A percentile compares a stretch with the other conserved stretches of the same genome.
Evolutionary conservation across 1,284 basidiomycete genomes (phyloP).

Genomic region (Moesziomyces parantarcticus): DNA sequence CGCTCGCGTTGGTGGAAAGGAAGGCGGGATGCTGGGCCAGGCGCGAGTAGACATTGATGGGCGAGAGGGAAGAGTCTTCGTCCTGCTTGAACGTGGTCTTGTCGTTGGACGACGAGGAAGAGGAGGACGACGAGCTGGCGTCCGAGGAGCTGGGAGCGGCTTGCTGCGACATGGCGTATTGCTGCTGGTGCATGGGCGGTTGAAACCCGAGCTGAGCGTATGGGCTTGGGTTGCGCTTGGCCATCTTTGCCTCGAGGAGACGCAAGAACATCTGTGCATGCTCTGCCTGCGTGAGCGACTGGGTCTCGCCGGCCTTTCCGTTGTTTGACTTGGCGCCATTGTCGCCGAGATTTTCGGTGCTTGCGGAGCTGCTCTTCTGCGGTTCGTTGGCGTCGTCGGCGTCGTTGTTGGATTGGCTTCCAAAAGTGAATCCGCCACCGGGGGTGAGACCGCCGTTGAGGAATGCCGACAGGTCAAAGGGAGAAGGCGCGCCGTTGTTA

Average conservation of each 20-base stretch:
- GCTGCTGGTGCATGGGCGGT: slow-evolving; percentile 46
- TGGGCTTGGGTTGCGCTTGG: slow-evolving; percentile 40
- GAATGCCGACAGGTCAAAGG: slow-evolving; percentile 60
- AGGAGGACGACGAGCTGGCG: slow-evolving; percentile 25
- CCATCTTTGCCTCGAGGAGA: slow-evolving; percentile 52
- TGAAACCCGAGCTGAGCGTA: slow-evolving; percentile 57
- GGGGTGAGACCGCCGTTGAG: slow-evolving; percentile 58
- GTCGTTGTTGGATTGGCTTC: slow-evolving; percentile 27
- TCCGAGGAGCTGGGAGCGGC: slow-evolving; percentile 29
- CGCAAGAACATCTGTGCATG: slow-evolving; percentile 55
- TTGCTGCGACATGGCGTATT: slow-evolving; percentile 16
- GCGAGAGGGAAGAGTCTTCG: slow-evolving; percentile 42
- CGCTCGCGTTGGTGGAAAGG: slow-evolving; percentile 50
- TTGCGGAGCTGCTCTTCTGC: slow-evolving; percentile 15
- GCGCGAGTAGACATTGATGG: slow-evolving; percentile 57
- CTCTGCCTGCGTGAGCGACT: slow-evolving; percentile 41
- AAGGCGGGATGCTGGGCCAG: slow-evolving; percentile 60
- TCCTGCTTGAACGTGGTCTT: slow-evolving; percentile 15
- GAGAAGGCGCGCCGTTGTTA: slow-evolving; percentile 43
- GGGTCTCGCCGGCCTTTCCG: slow-evolving; percentile 17
- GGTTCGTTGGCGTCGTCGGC: slow-evolving; percentile 7
- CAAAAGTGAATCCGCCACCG: slow-evolving; percentile 42
- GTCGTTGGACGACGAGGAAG: slow-evolving; percentile 12
- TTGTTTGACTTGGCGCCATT: slow-evolving; percentile 23
- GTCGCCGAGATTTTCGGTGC: not conserved